These are phyloP conservation scores for Tanacetum coccineum DNA, from an alignment of 129 eudicot species.

Conservation along the genomic window DNA sequence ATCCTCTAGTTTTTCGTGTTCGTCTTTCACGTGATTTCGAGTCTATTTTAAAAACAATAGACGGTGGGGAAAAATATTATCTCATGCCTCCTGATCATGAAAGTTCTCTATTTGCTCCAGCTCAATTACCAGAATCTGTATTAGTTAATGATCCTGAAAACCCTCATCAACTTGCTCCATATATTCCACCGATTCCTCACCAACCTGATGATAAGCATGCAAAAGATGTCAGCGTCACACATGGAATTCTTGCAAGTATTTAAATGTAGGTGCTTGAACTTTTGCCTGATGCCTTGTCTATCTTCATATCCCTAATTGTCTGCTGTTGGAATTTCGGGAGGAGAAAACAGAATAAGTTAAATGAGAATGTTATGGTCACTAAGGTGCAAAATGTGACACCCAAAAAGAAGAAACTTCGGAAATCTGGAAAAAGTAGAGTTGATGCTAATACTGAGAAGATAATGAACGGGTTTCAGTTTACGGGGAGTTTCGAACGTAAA, in stretches of 20 bases:
- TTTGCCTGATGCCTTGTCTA: constrained; percentile 30
- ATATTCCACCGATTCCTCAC: constrained; percentile 16
- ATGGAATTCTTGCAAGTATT: constrained; percentile 23
- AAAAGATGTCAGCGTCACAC: constrained; percentile 22
- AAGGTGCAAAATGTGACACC: constrained; percentile 43
- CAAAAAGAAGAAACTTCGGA: constrained; percentile 65
- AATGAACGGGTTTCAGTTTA: constrained; percentile 17
- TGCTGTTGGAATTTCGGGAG: constrained; percentile 24
- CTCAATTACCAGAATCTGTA: not conserved
- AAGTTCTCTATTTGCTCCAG: not conserved
- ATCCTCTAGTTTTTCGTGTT: constrained; percentile 53
- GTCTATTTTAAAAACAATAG: constrained; percentile 31
- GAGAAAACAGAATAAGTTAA: constrained; percentile 24
- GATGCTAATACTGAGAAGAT: constrained; percentile 25
- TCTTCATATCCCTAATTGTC: constrained; percentile 25
- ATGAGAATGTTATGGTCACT: constrained; percentile 23
- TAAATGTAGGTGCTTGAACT: constrained; percentile 28
- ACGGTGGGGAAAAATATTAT: constrained; percentile 38
- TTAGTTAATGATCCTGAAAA: not conserved
- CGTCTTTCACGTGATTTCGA: constrained; percentile 56
- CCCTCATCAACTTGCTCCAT: constrained; percentile 28
- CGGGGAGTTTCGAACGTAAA: constrained; percentile 39
- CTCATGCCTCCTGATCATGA: constrained; percentile 42
- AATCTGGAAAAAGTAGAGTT: constrained; percentile 34
- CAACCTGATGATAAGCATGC: too few relatives aligned